Evolutionary conservation across 441 rosid genomes (phyloP).

Genomic region (Breynia disticha): DNA sequence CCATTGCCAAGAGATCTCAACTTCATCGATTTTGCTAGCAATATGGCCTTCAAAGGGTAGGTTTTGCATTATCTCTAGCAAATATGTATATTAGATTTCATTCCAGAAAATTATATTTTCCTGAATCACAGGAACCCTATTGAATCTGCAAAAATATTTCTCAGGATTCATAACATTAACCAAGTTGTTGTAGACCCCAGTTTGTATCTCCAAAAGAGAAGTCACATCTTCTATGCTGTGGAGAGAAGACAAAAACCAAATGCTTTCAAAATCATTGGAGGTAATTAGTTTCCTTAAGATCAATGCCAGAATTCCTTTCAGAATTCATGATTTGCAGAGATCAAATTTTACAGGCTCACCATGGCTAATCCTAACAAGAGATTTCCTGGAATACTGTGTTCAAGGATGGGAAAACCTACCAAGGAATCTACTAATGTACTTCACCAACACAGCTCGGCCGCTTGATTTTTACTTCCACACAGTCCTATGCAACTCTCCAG

Average conservation of each 20-base stretch:
- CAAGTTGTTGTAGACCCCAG: slow-evolving; percentile 36
- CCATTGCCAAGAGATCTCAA: slow-evolving; percentile 40
- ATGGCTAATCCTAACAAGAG: slow-evolving; percentile 39
- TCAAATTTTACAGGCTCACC: slow-evolving; percentile 36
- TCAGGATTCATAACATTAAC: slow-evolving; percentile 28
- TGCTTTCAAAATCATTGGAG: slow-evolving; percentile 34
- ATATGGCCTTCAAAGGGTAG: slow-evolving; percentile 26
- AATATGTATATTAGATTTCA: not conserved
- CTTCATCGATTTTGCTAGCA: slow-evolving; percentile 23
- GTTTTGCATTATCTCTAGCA: slow-evolving; percentile 3
- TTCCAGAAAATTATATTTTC: not conserved
- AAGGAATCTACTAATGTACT: slow-evolving; percentile 43
- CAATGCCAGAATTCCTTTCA: not conserved
- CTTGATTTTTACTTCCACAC: slow-evolving; percentile 49
- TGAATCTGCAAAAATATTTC: not conserved
- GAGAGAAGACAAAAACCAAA: slow-evolving; percentile 32
- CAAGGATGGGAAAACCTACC: slow-evolving; percentile 56
- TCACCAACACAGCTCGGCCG: slow-evolving; percentile 36
- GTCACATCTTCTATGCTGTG: slow-evolving; percentile 29
- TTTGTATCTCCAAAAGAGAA: slow-evolving; percentile 26
- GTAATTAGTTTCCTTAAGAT: slow-evolving; percentile 12
- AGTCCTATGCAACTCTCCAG: slow-evolving; percentile 41
- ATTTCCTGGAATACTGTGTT: slow-evolving; percentile 36
- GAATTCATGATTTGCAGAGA: not conserved
- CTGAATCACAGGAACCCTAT: not conserved